Evolutionary conservation across 306 rosid genomes (phyloP).

Genomic region (Argentina anserina): DNA sequence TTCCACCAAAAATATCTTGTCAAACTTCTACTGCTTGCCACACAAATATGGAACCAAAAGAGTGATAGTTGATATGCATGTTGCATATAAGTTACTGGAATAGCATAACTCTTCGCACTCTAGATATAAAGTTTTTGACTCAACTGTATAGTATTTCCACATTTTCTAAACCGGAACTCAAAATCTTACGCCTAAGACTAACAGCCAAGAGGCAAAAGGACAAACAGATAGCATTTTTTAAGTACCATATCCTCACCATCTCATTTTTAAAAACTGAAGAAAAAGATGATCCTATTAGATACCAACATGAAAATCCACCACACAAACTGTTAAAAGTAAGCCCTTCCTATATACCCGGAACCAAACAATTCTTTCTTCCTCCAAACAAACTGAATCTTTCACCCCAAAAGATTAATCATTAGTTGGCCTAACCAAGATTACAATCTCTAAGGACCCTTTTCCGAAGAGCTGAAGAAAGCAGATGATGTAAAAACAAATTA

Average conservation of each 20-base stretch:
- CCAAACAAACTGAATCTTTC: neutral
- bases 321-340: neutral
- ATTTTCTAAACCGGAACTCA: neutral
- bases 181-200: neutral
- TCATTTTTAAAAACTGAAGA: neutral
- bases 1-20: neutral
- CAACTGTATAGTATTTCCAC: neutral
- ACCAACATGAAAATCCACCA: neutral
- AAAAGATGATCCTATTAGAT: neutral
- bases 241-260: too few species aligned
- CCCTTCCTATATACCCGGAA: neutral
- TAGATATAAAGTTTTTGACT: neutral
- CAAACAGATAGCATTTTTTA: neutral
- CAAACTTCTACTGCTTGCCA: neutral
- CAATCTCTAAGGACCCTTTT: neutral
- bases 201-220: neutral
- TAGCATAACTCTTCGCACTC: neutral
- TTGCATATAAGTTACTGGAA: neutral
- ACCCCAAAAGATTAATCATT: neutral
- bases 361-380: neutral
- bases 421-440: neutral
- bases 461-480: slow-evolving; percentile 3
- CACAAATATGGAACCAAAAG: neutral
- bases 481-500: slow-evolving; percentile 33
- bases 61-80: neutral